Percentiles rank a stretch among this genome's conserved stretches.
Conservation (phyloP, 805 yeast genomes). For the Metschnikowia koreensis region DNA sequence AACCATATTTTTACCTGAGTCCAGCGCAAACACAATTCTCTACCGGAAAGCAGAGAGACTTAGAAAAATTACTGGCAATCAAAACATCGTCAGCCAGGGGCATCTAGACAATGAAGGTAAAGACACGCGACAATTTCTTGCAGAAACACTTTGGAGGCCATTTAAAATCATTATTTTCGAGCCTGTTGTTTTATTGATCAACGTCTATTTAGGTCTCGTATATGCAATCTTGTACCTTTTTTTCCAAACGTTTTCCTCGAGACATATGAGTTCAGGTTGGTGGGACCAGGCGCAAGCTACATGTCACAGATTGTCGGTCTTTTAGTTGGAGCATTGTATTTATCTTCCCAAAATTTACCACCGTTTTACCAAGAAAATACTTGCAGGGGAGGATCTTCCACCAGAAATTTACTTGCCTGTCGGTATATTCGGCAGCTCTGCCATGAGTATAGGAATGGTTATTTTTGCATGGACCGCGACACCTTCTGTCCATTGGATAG, state of each 20-base stretch:
- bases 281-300: constrained; percentile 49
- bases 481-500: constrained; percentile 21
- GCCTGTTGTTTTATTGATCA: constrained; percentile 16
- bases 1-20: constrained; percentile 14
- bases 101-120: constrained; percentile 11
- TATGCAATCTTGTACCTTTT: constrained; percentile 55
- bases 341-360: constrained; percentile 27
- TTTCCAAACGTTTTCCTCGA: constrained; percentile 55
- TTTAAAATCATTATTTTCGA: constrained; percentile 12
- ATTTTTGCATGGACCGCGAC: constrained; percentile 24
- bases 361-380: constrained; percentile 21
- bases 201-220: constrained; percentile 40
- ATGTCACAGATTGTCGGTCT: constrained; percentile 48
- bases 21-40: constrained; percentile 14
- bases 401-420: constrained; percentile 44
- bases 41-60: constrained; percentile 16
- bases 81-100: constrained; percentile 13
- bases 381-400: constrained; percentile 24
- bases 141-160: constrained; percentile 14
- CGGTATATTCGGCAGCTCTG: constrained; percentile 22
- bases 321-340: constrained; percentile 31
- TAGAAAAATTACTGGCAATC: constrained; percentile 14
- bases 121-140: not conserved
- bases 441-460: constrained; percentile 24
- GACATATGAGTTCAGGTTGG: constrained; percentile 44